phyloP scores from a whole-genome alignment of 768 basidiomycete genomes.

The Panaeolus papilionaceus region DNA sequence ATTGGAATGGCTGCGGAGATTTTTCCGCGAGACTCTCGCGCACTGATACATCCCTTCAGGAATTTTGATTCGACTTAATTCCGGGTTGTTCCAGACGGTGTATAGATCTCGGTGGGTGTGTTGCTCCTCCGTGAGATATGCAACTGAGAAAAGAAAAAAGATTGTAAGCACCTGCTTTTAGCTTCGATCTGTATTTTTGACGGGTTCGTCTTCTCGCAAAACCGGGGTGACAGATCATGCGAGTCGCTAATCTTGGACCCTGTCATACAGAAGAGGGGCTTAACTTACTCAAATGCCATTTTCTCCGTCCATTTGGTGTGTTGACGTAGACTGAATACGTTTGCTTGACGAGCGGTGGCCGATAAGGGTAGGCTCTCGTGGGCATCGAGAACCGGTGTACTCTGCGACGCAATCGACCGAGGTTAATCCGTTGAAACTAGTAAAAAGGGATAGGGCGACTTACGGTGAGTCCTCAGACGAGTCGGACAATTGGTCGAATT shows the following conservation, averaged over 20 bases:
- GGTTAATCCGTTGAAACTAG: not conserved
- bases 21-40: conserved; percentile 3
- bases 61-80: conserved; percentile 1
- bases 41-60: conserved; percentile 4
- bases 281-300: conserved; percentile 80
- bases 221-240: not conserved
- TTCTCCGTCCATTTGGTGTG: conserved; percentile 67
- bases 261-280: not conserved
- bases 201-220: not conserved
- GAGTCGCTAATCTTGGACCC: not conserved
- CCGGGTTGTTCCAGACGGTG: not conserved
- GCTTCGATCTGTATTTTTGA: not conserved
- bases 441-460: not conserved
- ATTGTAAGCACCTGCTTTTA: not conserved
- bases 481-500: conserved; percentile 52
- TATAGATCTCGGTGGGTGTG: not conserved
- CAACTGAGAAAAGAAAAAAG: not conserved
- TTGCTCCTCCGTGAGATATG: conserved; percentile 6
- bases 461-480: conserved; percentile 31
- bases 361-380: conserved; percentile 11
- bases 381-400: not conserved
- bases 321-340: conserved; percentile 82
- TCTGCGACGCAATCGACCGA: not conserved
- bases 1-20: not conserved
- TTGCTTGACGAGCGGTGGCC: conserved; percentile 65